Evolutionary conservation across 164 flowering plant genomes (phyloP).

Genomic region (Magnolia sinica): DNA sequence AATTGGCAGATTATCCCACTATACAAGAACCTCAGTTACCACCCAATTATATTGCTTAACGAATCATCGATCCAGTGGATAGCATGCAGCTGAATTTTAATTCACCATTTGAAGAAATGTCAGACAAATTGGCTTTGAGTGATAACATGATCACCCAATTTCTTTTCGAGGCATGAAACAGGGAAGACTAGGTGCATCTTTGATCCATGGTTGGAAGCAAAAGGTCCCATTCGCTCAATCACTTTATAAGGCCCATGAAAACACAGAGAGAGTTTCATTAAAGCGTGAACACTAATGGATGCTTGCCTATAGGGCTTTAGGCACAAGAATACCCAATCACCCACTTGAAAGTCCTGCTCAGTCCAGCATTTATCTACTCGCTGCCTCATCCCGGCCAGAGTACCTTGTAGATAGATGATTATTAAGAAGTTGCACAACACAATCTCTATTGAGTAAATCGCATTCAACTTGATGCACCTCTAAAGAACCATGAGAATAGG

Average conservation of each 20-base stretch:
- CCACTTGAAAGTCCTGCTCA: constrained; percentile 8
- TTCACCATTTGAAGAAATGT: neutral
- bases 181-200: constrained; percentile 7
- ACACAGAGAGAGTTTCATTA: neutral
- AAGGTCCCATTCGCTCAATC: neutral
- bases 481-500: neutral
- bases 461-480: neutral
- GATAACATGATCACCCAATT: neutral
- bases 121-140: neutral
- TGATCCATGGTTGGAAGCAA: neutral
- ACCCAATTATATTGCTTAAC: neutral
- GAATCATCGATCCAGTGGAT: neutral
- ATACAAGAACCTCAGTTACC: neutral
- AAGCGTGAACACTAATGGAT: neutral
- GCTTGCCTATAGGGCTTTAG: constrained; percentile 8
- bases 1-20: neutral
- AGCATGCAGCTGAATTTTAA: neutral
- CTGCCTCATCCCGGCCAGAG: constrained; percentile 7
- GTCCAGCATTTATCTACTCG: neutral
- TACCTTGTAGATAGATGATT: neutral
- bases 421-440: neutral
- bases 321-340: constrained; percentile 16
- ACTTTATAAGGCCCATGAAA: constrained; percentile 8
- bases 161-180: neutral
- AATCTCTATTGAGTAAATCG: neutral